Percentiles rank a stretch among this genome's conserved stretches.
Evolutionary conservation across 1,284 basidiomycete species (phyloP).

Genomic region (Boletus holoroseus): DNA sequence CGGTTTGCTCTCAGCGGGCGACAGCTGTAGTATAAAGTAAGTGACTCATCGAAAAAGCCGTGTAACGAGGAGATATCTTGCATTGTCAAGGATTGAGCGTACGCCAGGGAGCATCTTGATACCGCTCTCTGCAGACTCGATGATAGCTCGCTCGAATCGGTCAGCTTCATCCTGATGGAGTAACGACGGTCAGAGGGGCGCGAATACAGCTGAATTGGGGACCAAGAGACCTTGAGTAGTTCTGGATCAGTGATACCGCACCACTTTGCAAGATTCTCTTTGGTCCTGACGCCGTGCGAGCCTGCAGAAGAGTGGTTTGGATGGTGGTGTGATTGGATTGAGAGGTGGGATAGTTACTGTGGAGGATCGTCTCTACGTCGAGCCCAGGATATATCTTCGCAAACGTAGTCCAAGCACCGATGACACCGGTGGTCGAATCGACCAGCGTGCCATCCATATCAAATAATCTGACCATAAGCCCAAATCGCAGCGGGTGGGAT

Average conservation of each 20-base stretch:
- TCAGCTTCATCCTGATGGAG: conserved; percentile 49
- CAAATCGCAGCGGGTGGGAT: neutral
- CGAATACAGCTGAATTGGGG: neutral
- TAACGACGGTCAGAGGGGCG: neutral
- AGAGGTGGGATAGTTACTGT: conserved; percentile 41
- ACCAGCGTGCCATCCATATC: conserved; percentile 79
- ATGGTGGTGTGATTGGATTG: neutral
- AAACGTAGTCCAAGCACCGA: conserved; percentile 71
- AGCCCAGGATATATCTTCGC: conserved; percentile 57
- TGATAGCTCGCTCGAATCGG: conserved; percentile 65
- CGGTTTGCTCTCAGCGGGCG: conserved; percentile 40
- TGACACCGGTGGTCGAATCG: conserved; percentile 66
- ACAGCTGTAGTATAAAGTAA: conserved; percentile 37
- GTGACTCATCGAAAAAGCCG: neutral
- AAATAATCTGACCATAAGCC: conserved; percentile 47
- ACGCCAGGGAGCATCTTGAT: conserved; percentile 65
- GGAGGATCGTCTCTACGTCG: conserved; percentile 57
- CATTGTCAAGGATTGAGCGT: conserved; percentile 47
- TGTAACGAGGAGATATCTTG: conserved; percentile 18
- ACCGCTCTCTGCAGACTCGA: conserved; percentile 51
- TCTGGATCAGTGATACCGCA: conserved; percentile 66
- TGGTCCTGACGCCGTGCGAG: conserved; percentile 75
- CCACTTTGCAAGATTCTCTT: conserved; percentile 69
- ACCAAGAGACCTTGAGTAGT: conserved; percentile 53
- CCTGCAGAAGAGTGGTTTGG: conserved; percentile 40